phyloP scores from a whole-genome alignment of 768 basidiomycete genomes.

The Phlebiopsis gigantea region DNA sequence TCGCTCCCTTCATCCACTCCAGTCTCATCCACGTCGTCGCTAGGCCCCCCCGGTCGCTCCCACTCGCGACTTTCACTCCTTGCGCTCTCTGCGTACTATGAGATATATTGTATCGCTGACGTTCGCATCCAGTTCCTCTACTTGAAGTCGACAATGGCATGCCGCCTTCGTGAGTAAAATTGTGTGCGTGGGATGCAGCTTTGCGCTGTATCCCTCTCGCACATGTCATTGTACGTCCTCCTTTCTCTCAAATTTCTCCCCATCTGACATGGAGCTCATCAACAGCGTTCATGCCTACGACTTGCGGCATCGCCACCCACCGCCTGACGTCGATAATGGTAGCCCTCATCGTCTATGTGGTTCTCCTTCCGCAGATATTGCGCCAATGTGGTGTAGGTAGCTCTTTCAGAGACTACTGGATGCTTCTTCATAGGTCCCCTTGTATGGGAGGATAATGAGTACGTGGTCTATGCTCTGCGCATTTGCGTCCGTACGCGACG shows the following conservation, averaged over 20 bases:
- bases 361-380: background rate
- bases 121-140: background rate
- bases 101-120: background rate
- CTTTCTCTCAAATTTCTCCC: background rate
- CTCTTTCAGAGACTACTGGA: background rate
- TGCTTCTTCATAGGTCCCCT: background rate
- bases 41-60: background rate
- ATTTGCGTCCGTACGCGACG: background rate
- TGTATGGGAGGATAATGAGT: background rate
- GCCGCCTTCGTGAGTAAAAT: conserved; percentile 2
- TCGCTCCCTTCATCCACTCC: conserved; percentile 3
- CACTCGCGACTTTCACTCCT: background rate
- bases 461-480: background rate
- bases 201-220: background rate
- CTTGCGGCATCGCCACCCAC: background rate
- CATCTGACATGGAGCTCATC: background rate
- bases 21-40: conserved; percentile 3
- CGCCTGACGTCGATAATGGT: background rate
- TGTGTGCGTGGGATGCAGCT: background rate
- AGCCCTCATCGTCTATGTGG: background rate
- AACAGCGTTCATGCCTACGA: background rate
- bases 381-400: no score
- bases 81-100: background rate
- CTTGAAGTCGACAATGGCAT: background rate
- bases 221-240: background rate